Evolutionary conservation across 495 filamentous ascomycete species (phyloP).

Genomic region (Aspergillus sclerotiicarbonarius): DNA sequence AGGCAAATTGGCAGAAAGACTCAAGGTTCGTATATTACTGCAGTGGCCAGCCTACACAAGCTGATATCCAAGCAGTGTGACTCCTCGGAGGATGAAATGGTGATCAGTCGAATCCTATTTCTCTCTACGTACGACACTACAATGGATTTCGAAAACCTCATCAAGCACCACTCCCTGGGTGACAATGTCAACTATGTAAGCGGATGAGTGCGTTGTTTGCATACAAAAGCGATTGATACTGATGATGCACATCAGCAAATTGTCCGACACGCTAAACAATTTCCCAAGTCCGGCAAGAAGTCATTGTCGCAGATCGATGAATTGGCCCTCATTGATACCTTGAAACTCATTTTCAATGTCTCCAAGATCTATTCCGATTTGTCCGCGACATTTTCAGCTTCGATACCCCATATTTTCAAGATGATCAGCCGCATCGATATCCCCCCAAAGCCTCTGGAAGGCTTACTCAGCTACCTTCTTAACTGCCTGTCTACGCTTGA

Average conservation of each 20-base stretch:
- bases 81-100: constrained; percentile 83
- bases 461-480: constrained; percentile 62
- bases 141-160: constrained; percentile 63
- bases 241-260: constrained; percentile 54
- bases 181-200: constrained; percentile 63
- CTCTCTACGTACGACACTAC: constrained; percentile 81
- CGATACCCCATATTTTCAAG: constrained; percentile 69
- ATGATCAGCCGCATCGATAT: constrained; percentile 61
- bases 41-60: not conserved
- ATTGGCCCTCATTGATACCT: constrained; percentile 76
- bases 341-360: constrained; percentile 89
- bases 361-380: constrained; percentile 66
- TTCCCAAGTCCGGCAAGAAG: constrained; percentile 44
- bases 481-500: constrained; percentile 81
- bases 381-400: constrained; percentile 56
- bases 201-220: not conserved
- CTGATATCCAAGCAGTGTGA: constrained; percentile 48
- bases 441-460: constrained; percentile 56
- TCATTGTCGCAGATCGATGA: constrained; percentile 63
- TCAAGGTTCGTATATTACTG: constrained; percentile 50
- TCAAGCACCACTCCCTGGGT: constrained; percentile 68
- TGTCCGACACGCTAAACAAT: constrained; percentile 61
- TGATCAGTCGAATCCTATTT: constrained; percentile 78
- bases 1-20: constrained; percentile 63
- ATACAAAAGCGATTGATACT: not conserved